Evolutionary conservation across 768 basidiomycete species (phyloP), one percentile per base, ranked within the genome.

Genomic region (Panaeolus cyanescens): DNA sequence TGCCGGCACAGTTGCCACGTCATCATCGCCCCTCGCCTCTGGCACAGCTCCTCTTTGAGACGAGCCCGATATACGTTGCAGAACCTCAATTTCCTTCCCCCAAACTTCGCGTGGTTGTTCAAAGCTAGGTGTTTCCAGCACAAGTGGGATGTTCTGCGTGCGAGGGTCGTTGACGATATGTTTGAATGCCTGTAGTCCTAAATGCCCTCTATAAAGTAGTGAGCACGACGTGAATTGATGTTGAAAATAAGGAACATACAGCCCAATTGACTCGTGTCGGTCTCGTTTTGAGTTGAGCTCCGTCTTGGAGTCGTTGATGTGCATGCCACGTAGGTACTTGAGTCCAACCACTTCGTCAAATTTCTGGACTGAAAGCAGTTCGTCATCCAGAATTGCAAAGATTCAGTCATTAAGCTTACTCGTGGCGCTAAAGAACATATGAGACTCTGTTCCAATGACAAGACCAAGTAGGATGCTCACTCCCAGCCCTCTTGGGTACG

Each of bases 221-320:
- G 8, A 42, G 32, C 13, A 40, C 19, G 37, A 32, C 12, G 32
- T 32, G 19, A 25, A 20, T 28, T 13, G 32, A 34, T 20, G 19
- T 53, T 2, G 28, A 25, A 28, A 39, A 22, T 13, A 33, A 15
- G 31, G 17, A 25, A 54, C 90, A 63, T 68, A 92, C 90, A 91
- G 71, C 20, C 94, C 94, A 34, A 95, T 88, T 63, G 93, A 95
- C 71, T 93, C 87, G 65, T 95, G 94, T 36, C 91, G 75, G 67
- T 95, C 94, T 64, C 85, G 88, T 65, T 83, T 88, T 12, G 89
- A 88, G 3, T 79, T 83, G 12, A 85, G 77, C 1, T 75, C 77
- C 8, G 81, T 83, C 71, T 92, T 92, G 12, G 90, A 91, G 70
- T 95, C 93, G 69, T 96, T 96, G 45, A 95, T 70, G 67, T 96